Evolutionary conservation across 176 grass and related monocot genomes (phyloP), one percentile per base, ranked within the genome.

Genomic region (Calamus simplicifolius): DNA sequence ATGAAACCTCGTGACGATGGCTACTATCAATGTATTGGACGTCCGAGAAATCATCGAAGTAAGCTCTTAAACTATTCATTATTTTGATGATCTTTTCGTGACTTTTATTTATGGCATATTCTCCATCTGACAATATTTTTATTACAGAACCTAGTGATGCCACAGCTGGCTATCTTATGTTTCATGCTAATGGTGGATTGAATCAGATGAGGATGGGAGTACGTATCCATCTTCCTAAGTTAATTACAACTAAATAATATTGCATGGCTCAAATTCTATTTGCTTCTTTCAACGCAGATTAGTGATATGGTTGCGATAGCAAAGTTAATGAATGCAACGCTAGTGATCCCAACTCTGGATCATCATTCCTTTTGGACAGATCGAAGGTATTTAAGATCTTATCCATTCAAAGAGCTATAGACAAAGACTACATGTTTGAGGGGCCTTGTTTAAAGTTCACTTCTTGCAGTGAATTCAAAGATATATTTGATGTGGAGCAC

Each of bases 151-250:
- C 51, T 17, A 73, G 71, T 58, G 78, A 38, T 63, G 55, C 58
- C 27, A 85, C 77, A 15, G 29, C 49, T 57, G 84, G 84, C 1
- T 94, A 88, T 79, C 82, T 94, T 6, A 58, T 88, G 21, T 77
- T 79, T 31, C 16, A 88, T 59, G 67, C 89, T 25, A 94, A 94
- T 53, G 89, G 89, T 74, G 89, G 89, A 48, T 23, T 94, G 52
- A 94, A 94, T 62, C 89, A 94, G 54, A 94, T 88, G 84, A 77
- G 81, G 69, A 66, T 94, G 84, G 84, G 89, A 59, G 89, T 94
- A 76, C 3, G 84, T 85, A 58, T 3, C 28, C 38, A 15, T 13
- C 48, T 53, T 5, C 51, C 13, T 60, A 0, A 43, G 0, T 1
- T 0, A 43, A 43, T 43, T 43, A 43, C 35, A 13, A 43, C 35